Base-by-base conservation (phyloP, 2,329 filamentous ascomycete species). In the Trichoderma sp. region DNA sequence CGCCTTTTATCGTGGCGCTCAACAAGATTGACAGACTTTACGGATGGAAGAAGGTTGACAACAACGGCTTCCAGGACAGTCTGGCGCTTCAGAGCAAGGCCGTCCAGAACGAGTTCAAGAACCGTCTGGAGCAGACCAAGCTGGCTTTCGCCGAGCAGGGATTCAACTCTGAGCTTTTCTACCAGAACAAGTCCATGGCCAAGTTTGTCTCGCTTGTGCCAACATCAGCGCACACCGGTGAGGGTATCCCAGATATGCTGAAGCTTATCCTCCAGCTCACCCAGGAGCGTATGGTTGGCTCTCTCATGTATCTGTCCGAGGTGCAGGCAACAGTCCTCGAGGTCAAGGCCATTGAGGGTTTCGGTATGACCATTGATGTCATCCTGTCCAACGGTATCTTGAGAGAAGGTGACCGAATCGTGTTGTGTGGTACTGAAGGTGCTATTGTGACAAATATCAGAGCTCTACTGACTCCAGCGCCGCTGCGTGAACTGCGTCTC, bases 1-100 rank as follows among this genome's bases (percentile, higher is more conserved):
- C 96, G 26, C 96, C 96, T 6, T 99, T 99, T 85, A 97, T 99
- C 76, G 97, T 99, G 53, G 97, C 97, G 1, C 87, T 99, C 79
- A 99, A 99, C 91, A 99, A 99, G 87, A 98, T 99, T 76, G 96
- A 99, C 89, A 94, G 96, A 89, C 90, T 99, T 17, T 99, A 98
- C 81, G 94, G 94, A 80, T 99, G 97, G 96, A 97, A 97, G 87
- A 94, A 95, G 85, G 94, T 98, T 73, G 94, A 96, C 79, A 97
- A 99, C 88, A 99, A 99, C 80, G 96, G 96, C 72, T 98, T 99
- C 88, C 91, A 94, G 78, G 95, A 98, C 81, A 95, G 92, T 83
- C 85, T 99, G 81, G 89, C 90, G 53, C 87, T 97, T 78, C 96
- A 99, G 84, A 97, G 90, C 85, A 96, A 95, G 84, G 91, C 92